A percentile compares a stretch with the other conserved stretches of the same genome.
Evolutionary conservation across 169 alveolate species (phyloP).

Genomic region (Cryptosporidium canis): DNA sequence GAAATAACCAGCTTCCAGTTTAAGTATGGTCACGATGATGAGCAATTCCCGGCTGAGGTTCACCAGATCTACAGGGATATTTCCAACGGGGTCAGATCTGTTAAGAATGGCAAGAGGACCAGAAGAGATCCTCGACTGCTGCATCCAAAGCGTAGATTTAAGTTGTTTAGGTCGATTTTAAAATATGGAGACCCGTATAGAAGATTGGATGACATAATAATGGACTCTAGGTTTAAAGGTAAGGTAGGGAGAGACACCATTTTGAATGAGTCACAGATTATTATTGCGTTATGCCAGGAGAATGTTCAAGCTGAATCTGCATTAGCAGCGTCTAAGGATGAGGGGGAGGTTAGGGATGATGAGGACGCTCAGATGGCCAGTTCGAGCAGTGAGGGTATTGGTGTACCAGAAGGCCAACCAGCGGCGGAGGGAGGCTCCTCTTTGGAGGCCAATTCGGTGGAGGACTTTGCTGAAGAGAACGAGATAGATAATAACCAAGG

Average conservation of each 20-base stretch:
- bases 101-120: constrained; percentile 35
- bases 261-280: constrained; percentile 79
- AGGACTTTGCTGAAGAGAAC: constrained; percentile 26
- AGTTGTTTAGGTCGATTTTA: constrained; percentile 81
- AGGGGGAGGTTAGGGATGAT: constrained; percentile 11
- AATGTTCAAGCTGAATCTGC: not conserved
- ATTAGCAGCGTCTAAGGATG: not conserved
- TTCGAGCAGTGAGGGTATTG: not conserved
- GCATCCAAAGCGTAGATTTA: constrained; percentile 80
- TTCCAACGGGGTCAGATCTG: constrained; percentile 2
- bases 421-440: not conserved
- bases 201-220: constrained; percentile 83
- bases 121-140: constrained; percentile 54
- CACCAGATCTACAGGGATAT: constrained; percentile 13
- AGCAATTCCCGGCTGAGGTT: constrained; percentile 31
- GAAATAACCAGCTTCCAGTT: constrained; percentile 20
- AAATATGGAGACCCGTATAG: constrained; percentile 86
- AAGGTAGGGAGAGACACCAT: constrained; percentile 80
- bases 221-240: constrained; percentile 81
- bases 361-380: not conserved
- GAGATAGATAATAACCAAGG: not conserved
- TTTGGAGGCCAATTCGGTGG: not conserved
- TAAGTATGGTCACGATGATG: constrained; percentile 5
- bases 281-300: constrained; percentile 46
- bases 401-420: not conserved